A percentile compares a stretch with the other conserved stretches of the same genome.
Evolutionary conservation across 805 yeast species (phyloP).

Genomic region (Candida ficus): DNA sequence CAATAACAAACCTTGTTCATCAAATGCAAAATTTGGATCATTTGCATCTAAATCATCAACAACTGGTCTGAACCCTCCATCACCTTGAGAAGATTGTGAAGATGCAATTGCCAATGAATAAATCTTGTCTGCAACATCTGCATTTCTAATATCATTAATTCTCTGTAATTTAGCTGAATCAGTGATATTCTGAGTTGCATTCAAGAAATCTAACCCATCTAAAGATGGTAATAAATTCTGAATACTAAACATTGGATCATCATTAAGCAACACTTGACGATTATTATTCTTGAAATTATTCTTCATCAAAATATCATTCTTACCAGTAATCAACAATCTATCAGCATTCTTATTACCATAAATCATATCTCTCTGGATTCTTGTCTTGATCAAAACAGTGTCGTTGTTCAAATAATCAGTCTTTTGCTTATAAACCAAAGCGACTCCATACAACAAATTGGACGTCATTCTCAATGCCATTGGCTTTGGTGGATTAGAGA

Average conservation of each 20-base stretch:
- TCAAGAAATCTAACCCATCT: slow-evolving; percentile 16
- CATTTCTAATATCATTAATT: slow-evolving; percentile 11
- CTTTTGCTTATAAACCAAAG: slow-evolving; percentile 43
- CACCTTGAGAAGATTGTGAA: slow-evolving; percentile 1
- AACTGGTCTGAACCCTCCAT: slow-evolving; percentile 1
- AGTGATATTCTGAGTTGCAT: neutral
- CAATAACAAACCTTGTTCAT: slow-evolving; percentile 23
- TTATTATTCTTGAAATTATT: neutral
- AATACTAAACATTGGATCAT: slow-evolving; percentile 35
- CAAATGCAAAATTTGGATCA: slow-evolving; percentile 23
- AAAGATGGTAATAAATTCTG: slow-evolving; percentile 27
- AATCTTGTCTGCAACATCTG: slow-evolving; percentile 18
- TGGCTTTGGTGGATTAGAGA: slow-evolving; percentile 18
- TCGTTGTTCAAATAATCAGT: slow-evolving; percentile 37
- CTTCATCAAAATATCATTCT: neutral
- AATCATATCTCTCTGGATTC: slow-evolving; percentile 20
- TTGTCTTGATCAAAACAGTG: slow-evolving; percentile 17
- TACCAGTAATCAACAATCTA: slow-evolving; percentile 1
- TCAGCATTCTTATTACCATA: slow-evolving; percentile 2
- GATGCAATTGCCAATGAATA: slow-evolving; percentile 6
- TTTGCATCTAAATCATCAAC: slow-evolving; percentile 12
- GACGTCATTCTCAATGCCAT: slow-evolving; percentile 32
- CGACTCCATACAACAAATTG: slow-evolving; percentile 40
- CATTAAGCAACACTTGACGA: slow-evolving; percentile 23
- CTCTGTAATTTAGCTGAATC: slow-evolving; percentile 2